These are phyloP conservation scores for Cubamyces sp. DNA, from an alignment of 768 basidiomycete species.

Conservation along the genomic window DNA sequence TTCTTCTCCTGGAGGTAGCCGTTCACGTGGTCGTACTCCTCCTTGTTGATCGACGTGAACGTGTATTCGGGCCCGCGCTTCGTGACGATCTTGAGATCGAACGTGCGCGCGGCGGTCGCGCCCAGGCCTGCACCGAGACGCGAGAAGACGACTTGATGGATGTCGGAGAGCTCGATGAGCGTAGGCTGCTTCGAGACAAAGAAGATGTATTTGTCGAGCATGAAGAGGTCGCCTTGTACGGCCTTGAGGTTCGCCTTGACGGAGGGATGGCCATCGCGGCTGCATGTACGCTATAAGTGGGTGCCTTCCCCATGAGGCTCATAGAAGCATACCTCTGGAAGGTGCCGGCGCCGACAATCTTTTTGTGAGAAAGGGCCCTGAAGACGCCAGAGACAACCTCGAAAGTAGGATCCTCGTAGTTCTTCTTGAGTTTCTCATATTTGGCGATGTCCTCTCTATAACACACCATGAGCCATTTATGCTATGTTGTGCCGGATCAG, in stretches of 20 bases:
- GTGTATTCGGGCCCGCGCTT: slow-evolving; percentile 84
- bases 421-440: slow-evolving; percentile 85
- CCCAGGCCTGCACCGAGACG: slow-evolving; percentile 88
- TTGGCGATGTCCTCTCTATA: slow-evolving; percentile 74
- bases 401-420: slow-evolving; percentile 94
- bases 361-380: slow-evolving; percentile 87
- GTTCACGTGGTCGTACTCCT: slow-evolving; percentile 88
- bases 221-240: slow-evolving; percentile 93
- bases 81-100: slow-evolving; percentile 89
- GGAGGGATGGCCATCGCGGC: slow-evolving; percentile 89
- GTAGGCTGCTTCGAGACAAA: slow-evolving; percentile 97
- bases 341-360: slow-evolving; percentile 84
- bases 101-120: slow-evolving; percentile 84
- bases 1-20: slow-evolving; percentile 89
- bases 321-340: slow-evolving; percentile 71
- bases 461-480: slow-evolving; percentile 5
- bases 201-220: slow-evolving; percentile 97
- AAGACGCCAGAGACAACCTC: slow-evolving; percentile 95
- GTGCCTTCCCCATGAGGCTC: neutral
- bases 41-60: slow-evolving; percentile 94
- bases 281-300: slow-evolving; percentile 35
- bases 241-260: slow-evolving; percentile 99
- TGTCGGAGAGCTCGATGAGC: slow-evolving; percentile 87
- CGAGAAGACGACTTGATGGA: slow-evolving; percentile 90
- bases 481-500: neutral